phyloP scores from a whole-genome alignment of 345 rosid species.

The Viola odorata region DNA sequence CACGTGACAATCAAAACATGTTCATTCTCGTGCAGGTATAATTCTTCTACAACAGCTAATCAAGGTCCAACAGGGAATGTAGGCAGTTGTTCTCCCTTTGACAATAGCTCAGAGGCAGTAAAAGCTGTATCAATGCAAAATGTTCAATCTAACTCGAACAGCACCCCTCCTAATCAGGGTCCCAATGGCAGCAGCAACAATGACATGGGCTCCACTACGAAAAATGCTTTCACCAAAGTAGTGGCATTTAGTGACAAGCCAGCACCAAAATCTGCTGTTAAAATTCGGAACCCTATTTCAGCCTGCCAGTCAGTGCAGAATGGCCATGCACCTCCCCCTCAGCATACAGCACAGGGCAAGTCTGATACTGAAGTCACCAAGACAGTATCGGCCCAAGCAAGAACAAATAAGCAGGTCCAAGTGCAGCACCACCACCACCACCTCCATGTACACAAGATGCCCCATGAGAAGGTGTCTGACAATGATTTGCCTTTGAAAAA shows the following conservation, averaged over 20 bases:
- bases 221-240: slow-evolving; percentile 27
- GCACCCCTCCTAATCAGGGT: slow-evolving; percentile 28
- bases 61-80: slow-evolving; percentile 34
- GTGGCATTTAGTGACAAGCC: slow-evolving; percentile 18
- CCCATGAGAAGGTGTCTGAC: slow-evolving; percentile 17
- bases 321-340: slow-evolving; percentile 15
- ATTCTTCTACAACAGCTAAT: slow-evolving; percentile 31
- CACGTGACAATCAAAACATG: slow-evolving; percentile 1
- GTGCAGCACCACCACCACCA: slow-evolving; percentile 24
- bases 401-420: slow-evolving; percentile 28
- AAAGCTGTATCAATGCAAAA: slow-evolving; percentile 33
- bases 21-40: slow-evolving; percentile 34
- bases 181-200: slow-evolving; percentile 42
- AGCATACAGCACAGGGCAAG: slow-evolving; percentile 19
- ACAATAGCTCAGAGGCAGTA: slow-evolving; percentile 35
- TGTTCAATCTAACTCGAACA: slow-evolving; percentile 31
- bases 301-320: slow-evolving; percentile 28
- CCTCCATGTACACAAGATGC: slow-evolving; percentile 25
- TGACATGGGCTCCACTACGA: slow-evolving; percentile 37
- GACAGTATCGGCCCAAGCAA: slow-evolving; percentile 13
- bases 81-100: slow-evolving; percentile 40
- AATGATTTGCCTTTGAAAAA: slow-evolving; percentile 22
- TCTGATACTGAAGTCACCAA: slow-evolving; percentile 17
- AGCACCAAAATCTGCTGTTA: slow-evolving; percentile 20
- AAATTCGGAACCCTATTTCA: slow-evolving; percentile 22